These are phyloP conservation scores for Eutreptiella sp. DNA, from an alignment of 208 protist species.

Conservation along the genomic window DNA sequence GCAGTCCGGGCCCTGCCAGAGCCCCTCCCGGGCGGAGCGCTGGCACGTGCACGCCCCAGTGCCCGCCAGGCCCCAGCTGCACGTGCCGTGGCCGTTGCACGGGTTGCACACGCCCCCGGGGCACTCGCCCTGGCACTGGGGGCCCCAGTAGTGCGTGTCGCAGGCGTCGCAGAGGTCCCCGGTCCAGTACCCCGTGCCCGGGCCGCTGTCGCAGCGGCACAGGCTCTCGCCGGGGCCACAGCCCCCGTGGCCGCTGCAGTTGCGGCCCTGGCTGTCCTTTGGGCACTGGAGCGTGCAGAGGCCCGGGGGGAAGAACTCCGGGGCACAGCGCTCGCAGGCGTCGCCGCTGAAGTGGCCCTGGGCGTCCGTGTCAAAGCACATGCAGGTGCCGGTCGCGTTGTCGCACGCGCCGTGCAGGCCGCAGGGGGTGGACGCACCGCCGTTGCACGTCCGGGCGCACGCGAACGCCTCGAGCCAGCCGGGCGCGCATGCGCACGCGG, in stretches of 20 bases:
- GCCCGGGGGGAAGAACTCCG: background rate
- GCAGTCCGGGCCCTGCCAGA: constrained; percentile 17
- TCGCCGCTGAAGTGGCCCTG: constrained; percentile 40
- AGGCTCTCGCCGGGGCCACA: background rate
- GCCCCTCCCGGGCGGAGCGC: background rate
- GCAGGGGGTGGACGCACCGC: background rate
- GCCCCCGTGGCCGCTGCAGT: background rate
- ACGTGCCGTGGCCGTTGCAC: constrained; percentile 22
- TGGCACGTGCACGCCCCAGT: constrained; percentile 26
- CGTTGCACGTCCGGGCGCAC: constrained; percentile 13
- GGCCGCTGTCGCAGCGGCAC: background rate
- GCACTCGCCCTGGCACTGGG: constrained; percentile 11
- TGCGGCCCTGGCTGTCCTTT: background rate
- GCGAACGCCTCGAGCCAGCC: constrained; percentile 14
- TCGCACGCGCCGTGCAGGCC: constrained; percentile 39
- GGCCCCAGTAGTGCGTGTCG: background rate
- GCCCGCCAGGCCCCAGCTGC: constrained; percentile 7
- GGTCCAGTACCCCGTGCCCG: background rate
- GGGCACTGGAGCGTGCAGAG: background rate
- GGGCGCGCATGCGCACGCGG: constrained; percentile 14
- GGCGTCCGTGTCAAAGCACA: constrained; percentile 35
- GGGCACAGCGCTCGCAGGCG: constrained; percentile 14
- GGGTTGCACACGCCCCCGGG: constrained; percentile 9
- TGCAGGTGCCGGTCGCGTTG: background rate
- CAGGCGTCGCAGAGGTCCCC: background rate